These are phyloP conservation scores for Phytophthora idaei DNA, from an alignment of 352 stramenopile genomes.

Conservation along the genomic window DNA sequence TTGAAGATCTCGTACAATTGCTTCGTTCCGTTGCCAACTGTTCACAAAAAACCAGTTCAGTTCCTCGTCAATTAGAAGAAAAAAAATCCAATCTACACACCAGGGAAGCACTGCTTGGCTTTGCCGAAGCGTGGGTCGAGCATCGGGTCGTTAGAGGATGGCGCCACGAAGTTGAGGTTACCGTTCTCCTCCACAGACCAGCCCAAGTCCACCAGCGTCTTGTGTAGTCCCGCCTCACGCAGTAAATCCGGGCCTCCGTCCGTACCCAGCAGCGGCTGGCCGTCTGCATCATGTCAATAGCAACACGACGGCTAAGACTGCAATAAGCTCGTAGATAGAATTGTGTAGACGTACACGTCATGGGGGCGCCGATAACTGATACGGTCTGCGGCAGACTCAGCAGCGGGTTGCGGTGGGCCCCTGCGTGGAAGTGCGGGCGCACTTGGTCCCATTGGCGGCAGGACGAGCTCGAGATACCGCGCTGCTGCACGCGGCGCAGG, in stretches of 20 bases:
- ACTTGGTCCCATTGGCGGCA: constrained; percentile 64
- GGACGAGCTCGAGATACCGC: constrained; percentile 58
- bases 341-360: constrained; percentile 68
- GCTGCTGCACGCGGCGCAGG: constrained; percentile 30
- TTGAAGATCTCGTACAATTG: constrained; percentile 84
- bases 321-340: not conserved
- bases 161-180: constrained; percentile 74
- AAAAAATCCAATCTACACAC: constrained; percentile 25
- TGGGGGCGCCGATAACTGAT: constrained; percentile 84
- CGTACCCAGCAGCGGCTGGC: constrained; percentile 81
- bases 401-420: constrained; percentile 56
- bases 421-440: constrained; percentile 64
- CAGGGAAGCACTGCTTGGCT: constrained; percentile 80
- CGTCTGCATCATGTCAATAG: constrained; percentile 45
- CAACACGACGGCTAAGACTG: not conserved
- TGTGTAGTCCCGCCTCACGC: constrained; percentile 80
- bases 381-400: constrained; percentile 72
- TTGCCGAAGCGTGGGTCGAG: constrained; percentile 73
- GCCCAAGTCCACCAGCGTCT: constrained; percentile 75
- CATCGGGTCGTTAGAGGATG: constrained; percentile 53
- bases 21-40: constrained; percentile 88
- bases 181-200: constrained; percentile 89
- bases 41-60: constrained; percentile 14
- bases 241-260: constrained; percentile 78
- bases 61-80: not conserved